Base-by-base conservation (phyloP, 108 stramenopile species). In the Seminavis robusta region DNA sequence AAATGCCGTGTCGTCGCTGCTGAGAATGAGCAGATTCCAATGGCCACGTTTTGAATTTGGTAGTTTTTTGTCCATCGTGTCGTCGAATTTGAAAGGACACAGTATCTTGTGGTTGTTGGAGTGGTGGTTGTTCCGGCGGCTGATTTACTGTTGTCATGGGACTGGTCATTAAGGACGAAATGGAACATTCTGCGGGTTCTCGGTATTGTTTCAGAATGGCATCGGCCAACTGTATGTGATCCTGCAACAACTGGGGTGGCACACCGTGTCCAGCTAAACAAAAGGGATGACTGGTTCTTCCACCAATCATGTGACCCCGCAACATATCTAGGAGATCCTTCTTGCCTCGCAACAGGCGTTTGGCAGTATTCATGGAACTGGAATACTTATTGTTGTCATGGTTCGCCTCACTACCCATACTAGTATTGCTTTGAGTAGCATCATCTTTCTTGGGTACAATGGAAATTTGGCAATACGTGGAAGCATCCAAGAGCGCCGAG, bases 181-280 rank as follows among this genome's bases (percentile, higher is more conserved):
- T 59, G 33, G 63, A 57, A 31, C 71, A 72, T 37, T 59, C 63
- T n/a, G 50, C 58, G 13, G 33, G 45, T 38, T 72, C 52, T 19
- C 47, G 38, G 36, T 57, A 72, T 17, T 63, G 52, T 13, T 36
- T 17, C 56, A 75, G 47, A 1, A 77, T 30, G 26, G 51, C 60
- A 52, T 46, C 60, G 1, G 65, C 76, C 60, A 69, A 53, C 49
- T 74, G 55, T 23, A 74, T 56, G 47, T 68, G 73, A 45, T 79
- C 62, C 39, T 74, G 68, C 36, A 79, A 60, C 7, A 79, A 42
- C 17, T 59, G 39, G 7, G 43, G 48, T 8, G 77, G 77, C 1
- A 79, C 77, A 5, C 73, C 73, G 36, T 79, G 77, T 39, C 77
- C 77, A 34, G 55, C 38, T 55, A 79, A 39, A 9, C 69, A n/a